A percentile compares a stretch with the other conserved stretches of the same genome.
These are phyloP conservation scores for Coemansia sp. DNA, from an alignment of 371 early-diverging fungal genomes.

Conservation along the genomic window DNA sequence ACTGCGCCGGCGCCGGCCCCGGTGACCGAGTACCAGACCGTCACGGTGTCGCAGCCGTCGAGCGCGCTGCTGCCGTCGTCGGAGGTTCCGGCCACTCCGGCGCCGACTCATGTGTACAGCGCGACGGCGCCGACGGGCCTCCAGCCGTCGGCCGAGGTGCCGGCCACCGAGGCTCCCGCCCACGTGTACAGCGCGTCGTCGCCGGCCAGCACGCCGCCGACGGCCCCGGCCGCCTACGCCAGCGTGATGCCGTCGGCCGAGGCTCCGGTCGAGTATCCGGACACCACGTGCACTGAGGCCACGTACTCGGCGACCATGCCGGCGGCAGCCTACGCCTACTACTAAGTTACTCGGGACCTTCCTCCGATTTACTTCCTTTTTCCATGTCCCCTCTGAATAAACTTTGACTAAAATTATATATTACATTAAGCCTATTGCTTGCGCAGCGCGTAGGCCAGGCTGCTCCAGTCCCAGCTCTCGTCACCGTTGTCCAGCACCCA, in stretches of 20 bases:
- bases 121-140: slow-evolving; percentile 1
- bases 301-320: slow-evolving; percentile 12
- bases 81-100: slow-evolving; percentile 3
- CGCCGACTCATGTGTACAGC: slow-evolving; percentile 10
- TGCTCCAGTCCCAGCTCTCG: slow-evolving; percentile 35
- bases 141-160: not conserved
- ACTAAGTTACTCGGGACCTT: slow-evolving; percentile 8
- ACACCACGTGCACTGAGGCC: slow-evolving; percentile 29
- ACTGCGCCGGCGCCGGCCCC: slow-evolving; percentile 37
- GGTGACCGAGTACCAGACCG: slow-evolving; percentile 27
- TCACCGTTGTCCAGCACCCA: slow-evolving; percentile 39
- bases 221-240: not conserved
- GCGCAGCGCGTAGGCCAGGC: slow-evolving; percentile 29
- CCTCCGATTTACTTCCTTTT: not conserved
- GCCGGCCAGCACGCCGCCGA: slow-evolving; percentile 1
- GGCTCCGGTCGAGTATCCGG: slow-evolving; percentile 7
- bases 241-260: not conserved
- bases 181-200: slow-evolving; percentile 7
- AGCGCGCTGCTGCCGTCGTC: slow-evolving; percentile 13
- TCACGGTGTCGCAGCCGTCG: slow-evolving; percentile 25
- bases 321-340: slow-evolving; percentile 22
- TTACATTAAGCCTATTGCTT: slow-evolving; percentile 10
- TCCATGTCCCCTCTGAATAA: not conserved
- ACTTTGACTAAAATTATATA: not conserved
- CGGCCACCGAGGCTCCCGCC: slow-evolving; percentile 2